Percentiles rank a stretch among this genome's conserved stretches.
phyloP scores from a whole-genome alignment of 345 rosid genomes.

The Erodium maritimum region DNA sequence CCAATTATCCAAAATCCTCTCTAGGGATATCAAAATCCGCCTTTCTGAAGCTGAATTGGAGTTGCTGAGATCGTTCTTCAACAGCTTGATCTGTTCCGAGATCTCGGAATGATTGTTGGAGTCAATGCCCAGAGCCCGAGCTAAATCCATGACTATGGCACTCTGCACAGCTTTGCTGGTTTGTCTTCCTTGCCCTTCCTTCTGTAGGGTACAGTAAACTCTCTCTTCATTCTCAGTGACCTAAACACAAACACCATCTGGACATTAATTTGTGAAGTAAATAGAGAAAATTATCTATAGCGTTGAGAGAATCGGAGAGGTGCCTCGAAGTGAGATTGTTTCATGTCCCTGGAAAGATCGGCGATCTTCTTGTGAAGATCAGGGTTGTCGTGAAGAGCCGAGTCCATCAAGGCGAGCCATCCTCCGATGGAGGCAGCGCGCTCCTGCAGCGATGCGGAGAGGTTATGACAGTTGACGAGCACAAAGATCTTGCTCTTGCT shows the following conservation, averaged over 20 bases:
- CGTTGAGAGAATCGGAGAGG: background rate
- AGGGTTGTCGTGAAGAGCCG: slow-evolving; percentile 16
- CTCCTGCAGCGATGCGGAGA: slow-evolving; percentile 17
- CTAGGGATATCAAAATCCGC: slow-evolving; percentile 18
- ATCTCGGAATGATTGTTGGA: slow-evolving; percentile 15
- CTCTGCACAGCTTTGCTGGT: slow-evolving; percentile 30
- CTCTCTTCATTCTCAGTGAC: slow-evolving; percentile 34
- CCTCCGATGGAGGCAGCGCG: slow-evolving; percentile 19
- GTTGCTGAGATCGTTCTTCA: slow-evolving; percentile 14
- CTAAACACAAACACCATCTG: slow-evolving; percentile 8
- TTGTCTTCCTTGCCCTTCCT: slow-evolving; percentile 25
- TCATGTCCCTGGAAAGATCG: slow-evolving; percentile 33
- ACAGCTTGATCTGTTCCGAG: slow-evolving; percentile 21
- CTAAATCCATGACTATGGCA: slow-evolving; percentile 32
- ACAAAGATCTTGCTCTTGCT: slow-evolving; percentile 27
- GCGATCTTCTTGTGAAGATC: slow-evolving; percentile 24
- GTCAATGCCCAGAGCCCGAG: slow-evolving; percentile 28
- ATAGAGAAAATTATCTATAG: background rate
- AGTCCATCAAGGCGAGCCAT: slow-evolving; percentile 27
- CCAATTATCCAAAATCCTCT: slow-evolving; percentile 24
- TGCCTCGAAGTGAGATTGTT: slow-evolving; percentile 23
- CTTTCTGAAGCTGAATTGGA: slow-evolving; percentile 13
- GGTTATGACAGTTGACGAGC: slow-evolving; percentile 21
- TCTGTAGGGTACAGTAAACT: slow-evolving; percentile 20
- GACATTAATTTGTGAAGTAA: background rate